A percentile compares a stretch with the other conserved stretches of the same genome.
These are phyloP conservation scores for Silybum marianum DNA, from an alignment of 129 eudicot species.

Conservation along the genomic window DNA sequence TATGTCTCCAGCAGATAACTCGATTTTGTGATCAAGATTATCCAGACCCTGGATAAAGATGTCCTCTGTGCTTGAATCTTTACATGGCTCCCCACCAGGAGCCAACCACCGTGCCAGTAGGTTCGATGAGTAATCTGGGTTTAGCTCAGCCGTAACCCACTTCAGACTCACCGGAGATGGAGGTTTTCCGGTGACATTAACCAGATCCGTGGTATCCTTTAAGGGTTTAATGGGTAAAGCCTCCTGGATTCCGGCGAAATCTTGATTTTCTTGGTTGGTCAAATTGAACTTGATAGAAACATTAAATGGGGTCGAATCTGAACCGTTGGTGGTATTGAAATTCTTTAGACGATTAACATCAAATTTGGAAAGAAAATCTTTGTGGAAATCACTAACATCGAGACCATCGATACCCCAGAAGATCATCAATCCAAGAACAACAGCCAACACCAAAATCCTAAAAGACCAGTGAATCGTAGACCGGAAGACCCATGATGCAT, in stretches of 20 bases:
- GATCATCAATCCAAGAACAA: conserved; percentile 55
- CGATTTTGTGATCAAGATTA: conserved; percentile 26
- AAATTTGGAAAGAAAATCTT: conserved; percentile 38
- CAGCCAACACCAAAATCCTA: conserved; percentile 46
- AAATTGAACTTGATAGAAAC: conserved; percentile 17
- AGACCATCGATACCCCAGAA: conserved; percentile 63
- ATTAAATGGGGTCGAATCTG: conserved; percentile 22
- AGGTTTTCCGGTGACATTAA: conserved; percentile 15
- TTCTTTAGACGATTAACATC: conserved; percentile 23
- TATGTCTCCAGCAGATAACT: conserved; percentile 52
- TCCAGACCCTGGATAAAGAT: conserved; percentile 56
- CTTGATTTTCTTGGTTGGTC: conserved; percentile 25
- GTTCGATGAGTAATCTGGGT: conserved; percentile 59
- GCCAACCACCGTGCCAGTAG: conserved; percentile 61
- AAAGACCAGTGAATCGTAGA: conserved; percentile 63
- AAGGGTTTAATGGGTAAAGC: conserved; percentile 7
- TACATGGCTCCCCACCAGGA: conserved; percentile 84
- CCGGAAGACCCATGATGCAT: conserved; percentile 50
- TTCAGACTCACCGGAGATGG: conserved; percentile 21
- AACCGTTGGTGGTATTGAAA: not conserved
- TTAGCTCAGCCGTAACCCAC: conserved; percentile 75
- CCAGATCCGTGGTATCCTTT: conserved; percentile 1
- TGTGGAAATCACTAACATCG: conserved; percentile 33
- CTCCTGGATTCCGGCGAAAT: not conserved
- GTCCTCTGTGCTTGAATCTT: conserved; percentile 69